Evolutionary conservation across 208 protist species (phyloP).

Genomic region (Trypanosoma caninum): DNA sequence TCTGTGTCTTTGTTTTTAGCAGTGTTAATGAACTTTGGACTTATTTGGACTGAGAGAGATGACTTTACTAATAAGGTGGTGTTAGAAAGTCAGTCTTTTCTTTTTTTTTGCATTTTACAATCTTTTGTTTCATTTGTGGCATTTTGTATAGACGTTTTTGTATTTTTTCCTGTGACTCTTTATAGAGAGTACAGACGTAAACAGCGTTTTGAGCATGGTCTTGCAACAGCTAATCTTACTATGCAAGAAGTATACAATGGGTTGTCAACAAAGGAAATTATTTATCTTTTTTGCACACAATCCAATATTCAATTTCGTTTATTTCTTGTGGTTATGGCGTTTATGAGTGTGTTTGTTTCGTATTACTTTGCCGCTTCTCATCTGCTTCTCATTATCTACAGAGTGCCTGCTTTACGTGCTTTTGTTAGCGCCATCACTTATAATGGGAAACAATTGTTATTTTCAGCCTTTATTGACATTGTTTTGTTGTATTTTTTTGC

Average conservation of each 20-base stretch:
- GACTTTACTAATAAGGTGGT: no score
- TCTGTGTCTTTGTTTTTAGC: constrained; percentile 51
- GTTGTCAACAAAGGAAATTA: constrained; percentile 36
- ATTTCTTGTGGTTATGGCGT: constrained; percentile 48
- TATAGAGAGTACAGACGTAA: constrained; percentile 60
- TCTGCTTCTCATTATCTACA: constrained; percentile 71
- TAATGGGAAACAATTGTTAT: constrained; percentile 74
- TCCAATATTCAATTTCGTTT: constrained; percentile 56
- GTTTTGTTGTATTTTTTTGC: constrained; percentile 82
- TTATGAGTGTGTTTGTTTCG: constrained; percentile 52
- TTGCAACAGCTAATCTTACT: constrained; percentile 39
- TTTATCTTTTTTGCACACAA: constrained; percentile 34
- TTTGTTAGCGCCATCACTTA: constrained; percentile 77
- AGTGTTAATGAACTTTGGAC: constrained; percentile 48
- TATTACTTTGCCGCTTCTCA: constrained; percentile 78
- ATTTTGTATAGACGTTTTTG: constrained; percentile 45
- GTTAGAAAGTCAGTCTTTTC: no score
- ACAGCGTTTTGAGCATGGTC: constrained; percentile 37
- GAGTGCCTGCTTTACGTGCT: constrained; percentile 62
- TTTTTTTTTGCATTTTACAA: constrained; percentile 52
- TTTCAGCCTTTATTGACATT: constrained; percentile 60
- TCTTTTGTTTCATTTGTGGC: constrained; percentile 39
- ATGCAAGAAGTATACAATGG: constrained; percentile 53
- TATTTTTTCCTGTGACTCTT: constrained; percentile 51
- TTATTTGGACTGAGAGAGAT: constrained; percentile 48